Base-by-base conservation (phyloP, 108 stramenopile genomes). In the Discostella stelligeroides region DNA sequence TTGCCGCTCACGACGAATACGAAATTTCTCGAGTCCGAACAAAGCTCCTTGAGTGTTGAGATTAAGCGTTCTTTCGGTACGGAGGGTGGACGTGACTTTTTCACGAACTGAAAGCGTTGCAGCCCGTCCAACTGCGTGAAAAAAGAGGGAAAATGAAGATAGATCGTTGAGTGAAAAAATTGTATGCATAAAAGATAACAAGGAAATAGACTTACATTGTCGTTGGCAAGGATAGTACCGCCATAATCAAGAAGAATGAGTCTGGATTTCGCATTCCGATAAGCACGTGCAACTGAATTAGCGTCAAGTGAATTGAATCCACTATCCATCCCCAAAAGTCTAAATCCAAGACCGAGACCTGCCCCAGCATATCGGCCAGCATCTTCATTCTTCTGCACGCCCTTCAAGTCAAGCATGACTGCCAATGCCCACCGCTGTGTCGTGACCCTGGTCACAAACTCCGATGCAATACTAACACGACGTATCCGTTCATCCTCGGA, bases 181-280 rank as follows among this genome's bases (percentile, higher is more conserved):
- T n/a, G 45, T 48, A 23, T 15, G 45, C 51, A n/a, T n/a, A n/a
- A n/a, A 58, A 50, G 6, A 60, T 25, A 42, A 23, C 28, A 21
- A 12, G 12, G 46, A 69, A 23, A 10, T 48, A 56, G 38, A 85
- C 88, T 87, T 60, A 92, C 84, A 72, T 94, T 94, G 42, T 98
- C 98, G 63, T 98, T 97, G 46, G 83, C 82, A 1, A 98, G 74
- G 40, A 99, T 93, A 7, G 97, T 97, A 50, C 99, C 98, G 21
- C 96, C 97, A 63, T 97, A 99, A 70, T 99, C 99, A 43, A 98
- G 70, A 51, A 99, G 66, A 68, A 99, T 92, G 9, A 99, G 83
- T 9, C 99, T 78, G 12, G 84, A 75, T 42, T 76, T 71, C 0
- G 95, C 68, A 54, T 70, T 80, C 37, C 84, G 83, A 82, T 93